Base-by-base conservation (phyloP, 345 rosid genomes). In the Brassica nigra region DNA sequence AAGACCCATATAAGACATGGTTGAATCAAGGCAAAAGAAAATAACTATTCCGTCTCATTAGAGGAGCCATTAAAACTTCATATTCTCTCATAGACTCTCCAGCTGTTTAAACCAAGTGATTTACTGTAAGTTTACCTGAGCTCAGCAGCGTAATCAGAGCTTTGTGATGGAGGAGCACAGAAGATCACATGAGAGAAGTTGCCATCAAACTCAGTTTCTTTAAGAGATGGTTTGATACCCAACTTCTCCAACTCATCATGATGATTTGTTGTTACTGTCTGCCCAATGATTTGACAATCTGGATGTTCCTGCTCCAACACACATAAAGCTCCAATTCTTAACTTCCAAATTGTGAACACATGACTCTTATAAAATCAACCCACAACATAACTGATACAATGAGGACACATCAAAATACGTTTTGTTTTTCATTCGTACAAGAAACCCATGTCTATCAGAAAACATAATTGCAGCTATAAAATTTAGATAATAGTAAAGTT, bases 131-230 rank as follows among this genome's bases (percentile, higher is more conserved):
- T 0, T 27, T 64, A 91, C 99, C 96, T 86, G 80, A 91, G 83
- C 86, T 95, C 99, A 78, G 82, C 89, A 52, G 96, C 86, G 64
- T 95, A 95, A 66, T 95, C 98, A 1, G 87, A 71, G 73, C 93
- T 84, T 77, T 87, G 87, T 31, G 97, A 90, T 15, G 98, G 98
- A 36, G 99, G 99, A 44, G 99, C 99, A 84, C 99, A 95, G 78
- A 91, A 95, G 57, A 95, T 85, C 49, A 95, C 91, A 78, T 87
- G 86, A 6, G 98, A 92, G 75, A 86, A 91, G 77, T 71, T 86
- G 8, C 79, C 86, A 67, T 67, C 81, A 62, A 76, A 72, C 68
- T 79, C 80, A 16, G 84, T 76, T 81, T 79, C 91, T 73, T 85
- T 87, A 82, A 93, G 70, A 68, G 84, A 84, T 62, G 99, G 99